Evolutionary conservation across 371 early-diverging fungal genomes (phyloP).

Genomic region (Syncephalastrum monosporum): DNA sequence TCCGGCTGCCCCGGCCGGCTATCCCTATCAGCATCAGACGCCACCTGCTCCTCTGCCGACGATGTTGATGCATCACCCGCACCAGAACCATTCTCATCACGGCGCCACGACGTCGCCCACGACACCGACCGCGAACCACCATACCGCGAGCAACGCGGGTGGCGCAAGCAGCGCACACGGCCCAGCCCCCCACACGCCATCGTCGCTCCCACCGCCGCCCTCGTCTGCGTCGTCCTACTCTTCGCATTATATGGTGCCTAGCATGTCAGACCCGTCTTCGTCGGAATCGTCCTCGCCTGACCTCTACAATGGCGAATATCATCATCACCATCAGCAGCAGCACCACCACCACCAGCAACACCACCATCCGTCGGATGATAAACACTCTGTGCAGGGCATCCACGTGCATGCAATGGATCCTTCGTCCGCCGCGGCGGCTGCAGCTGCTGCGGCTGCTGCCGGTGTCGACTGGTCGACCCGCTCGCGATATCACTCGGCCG

Average conservation of each 20-base stretch:
- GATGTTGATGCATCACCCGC: too few species aligned
- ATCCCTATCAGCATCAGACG: too few species aligned
- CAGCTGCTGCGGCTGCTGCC: conserved; percentile 10
- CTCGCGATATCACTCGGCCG: conserved; percentile 15
- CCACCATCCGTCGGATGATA: conserved; percentile 4
- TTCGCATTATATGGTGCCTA: conserved; percentile 20
- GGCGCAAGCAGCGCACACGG: neutral
- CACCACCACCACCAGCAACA: neutral
- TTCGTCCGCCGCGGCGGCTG: conserved; percentile 9
- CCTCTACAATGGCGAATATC: conserved; percentile 22
- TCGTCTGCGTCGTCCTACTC: conserved; percentile 2
- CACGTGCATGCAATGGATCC: conserved; percentile 14
- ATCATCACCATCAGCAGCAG: conserved; percentile 7
- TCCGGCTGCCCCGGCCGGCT: neutral
- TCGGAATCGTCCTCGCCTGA: conserved; percentile 25
- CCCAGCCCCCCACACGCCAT: conserved; percentile 3
- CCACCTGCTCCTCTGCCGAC: too few species aligned
- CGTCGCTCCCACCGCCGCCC: neutral
- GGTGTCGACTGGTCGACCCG: conserved; percentile 14
- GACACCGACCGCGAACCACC: neutral
- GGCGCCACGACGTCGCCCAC: too few species aligned
- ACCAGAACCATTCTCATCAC: too few species aligned
- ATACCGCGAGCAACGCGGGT: neutral
- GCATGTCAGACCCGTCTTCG: conserved; percentile 24
- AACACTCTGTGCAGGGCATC: neutral